Percentiles rank a stretch among this genome's conserved stretches.
These are phyloP conservation scores for sorghum (Sorghum bicolor) DNA, from an alignment of 176 grass and related monocot genomes.

Conservation along the genomic window DNA sequence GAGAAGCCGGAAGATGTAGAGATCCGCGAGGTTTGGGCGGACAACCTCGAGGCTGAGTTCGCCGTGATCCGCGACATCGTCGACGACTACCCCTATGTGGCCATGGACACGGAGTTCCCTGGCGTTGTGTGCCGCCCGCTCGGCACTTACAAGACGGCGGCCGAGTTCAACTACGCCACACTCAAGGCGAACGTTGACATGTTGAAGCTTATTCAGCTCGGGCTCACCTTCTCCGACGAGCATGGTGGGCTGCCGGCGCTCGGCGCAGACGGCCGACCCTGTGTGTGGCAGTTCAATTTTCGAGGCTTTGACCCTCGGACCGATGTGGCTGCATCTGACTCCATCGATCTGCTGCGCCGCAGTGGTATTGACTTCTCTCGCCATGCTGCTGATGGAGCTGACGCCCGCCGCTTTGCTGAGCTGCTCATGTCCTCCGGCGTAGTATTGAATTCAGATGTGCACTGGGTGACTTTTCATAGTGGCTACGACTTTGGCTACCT, in stretches of 20 bases:
- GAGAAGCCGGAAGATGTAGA: constrained; percentile 58
- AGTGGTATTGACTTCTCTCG: constrained; percentile 58
- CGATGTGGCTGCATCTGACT: constrained; percentile 49
- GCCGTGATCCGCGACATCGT: constrained; percentile 55
- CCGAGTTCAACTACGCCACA: constrained; percentile 49
- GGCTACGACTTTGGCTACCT: constrained; percentile 66
- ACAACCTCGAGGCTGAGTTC: constrained; percentile 73
- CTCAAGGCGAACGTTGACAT: constrained; percentile 59
- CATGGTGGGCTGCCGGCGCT: constrained; percentile 32
- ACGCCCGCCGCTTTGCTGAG: constrained; percentile 51
- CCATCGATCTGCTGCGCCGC: constrained; percentile 51
- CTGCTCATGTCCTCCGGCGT: constrained; percentile 66
- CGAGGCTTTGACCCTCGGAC: constrained; percentile 46
- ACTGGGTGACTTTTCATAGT: constrained; percentile 71
- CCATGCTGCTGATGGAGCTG: constrained; percentile 39
- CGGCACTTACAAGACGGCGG: constrained; percentile 26
- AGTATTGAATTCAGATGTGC: constrained; percentile 44
- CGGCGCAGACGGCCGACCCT: background rate
- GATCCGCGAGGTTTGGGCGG: constrained; percentile 68
- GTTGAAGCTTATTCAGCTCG: constrained; percentile 66
- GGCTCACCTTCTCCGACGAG: constrained; percentile 52
- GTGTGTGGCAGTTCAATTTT: constrained; percentile 74
- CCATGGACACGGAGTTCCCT: constrained; percentile 81
- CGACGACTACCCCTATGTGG: constrained; percentile 50
- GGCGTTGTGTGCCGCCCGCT: constrained; percentile 60